Percentiles rank a stretch among this genome's conserved stretches.
phyloP scores from a whole-genome alignment of 1,284 basidiomycete genomes.

The Ustilago xerochloae region DNA sequence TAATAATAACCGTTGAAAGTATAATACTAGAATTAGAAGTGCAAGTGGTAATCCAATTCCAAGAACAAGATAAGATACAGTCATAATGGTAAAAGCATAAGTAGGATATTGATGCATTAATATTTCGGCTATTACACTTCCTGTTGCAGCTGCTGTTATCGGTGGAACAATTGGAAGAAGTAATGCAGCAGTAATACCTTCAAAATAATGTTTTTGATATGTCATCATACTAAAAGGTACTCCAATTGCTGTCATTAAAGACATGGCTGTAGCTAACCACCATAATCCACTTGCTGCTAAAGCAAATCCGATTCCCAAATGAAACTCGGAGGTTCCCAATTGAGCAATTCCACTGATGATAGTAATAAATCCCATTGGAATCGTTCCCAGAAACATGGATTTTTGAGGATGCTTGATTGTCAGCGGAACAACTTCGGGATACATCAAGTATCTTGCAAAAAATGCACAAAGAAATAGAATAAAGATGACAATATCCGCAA shows the following conservation, averaged over 20 bases:
- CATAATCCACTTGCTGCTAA: slow-evolving; percentile 49
- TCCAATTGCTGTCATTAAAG: slow-evolving; percentile 42
- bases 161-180: slow-evolving; percentile 59
- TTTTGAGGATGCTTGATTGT: slow-evolving; percentile 61
- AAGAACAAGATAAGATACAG: slow-evolving; percentile 50
- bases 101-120: slow-evolving; percentile 44
- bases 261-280: slow-evolving; percentile 42
- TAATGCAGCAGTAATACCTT: slow-evolving; percentile 54
- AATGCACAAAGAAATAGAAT: slow-evolving; percentile 51
- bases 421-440: slow-evolving; percentile 54
- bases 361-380: slow-evolving; percentile 58
- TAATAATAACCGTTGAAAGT: slow-evolving; percentile 59
- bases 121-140: slow-evolving; percentile 48
- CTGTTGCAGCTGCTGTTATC: slow-evolving; percentile 57
- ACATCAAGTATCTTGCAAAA: slow-evolving; percentile 53
- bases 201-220: slow-evolving; percentile 57
- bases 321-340: slow-evolving; percentile 48
- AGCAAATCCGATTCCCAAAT: slow-evolving; percentile 41
- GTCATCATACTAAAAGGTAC: slow-evolving; percentile 61
- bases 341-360: slow-evolving; percentile 55
- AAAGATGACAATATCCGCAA: slow-evolving; percentile 49
- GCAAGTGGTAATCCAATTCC: slow-evolving; percentile 59
- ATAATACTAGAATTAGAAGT: slow-evolving; percentile 54
- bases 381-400: slow-evolving; percentile 54
- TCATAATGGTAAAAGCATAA: slow-evolving; percentile 56